Percentiles rank a stretch among this genome's conserved stretches.
Evolutionary conservation across 2,329 filamentous ascomycete genomes (phyloP).

Genomic region (Trichoderma gracile): DNA sequence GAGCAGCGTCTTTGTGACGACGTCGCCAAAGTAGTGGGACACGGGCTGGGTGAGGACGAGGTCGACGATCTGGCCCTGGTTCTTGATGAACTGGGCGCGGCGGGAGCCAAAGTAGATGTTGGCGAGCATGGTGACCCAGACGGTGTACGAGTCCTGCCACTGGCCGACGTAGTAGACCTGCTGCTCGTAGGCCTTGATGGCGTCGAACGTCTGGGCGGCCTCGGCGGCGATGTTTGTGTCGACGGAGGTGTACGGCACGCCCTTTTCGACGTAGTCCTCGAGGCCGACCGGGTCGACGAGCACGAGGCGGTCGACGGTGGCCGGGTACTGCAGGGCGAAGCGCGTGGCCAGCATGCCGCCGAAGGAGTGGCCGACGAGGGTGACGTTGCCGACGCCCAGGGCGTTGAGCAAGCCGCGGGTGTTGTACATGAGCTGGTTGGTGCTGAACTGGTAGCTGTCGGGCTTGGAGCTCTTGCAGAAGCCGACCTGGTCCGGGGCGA

Average conservation of each 20-base stretch:
- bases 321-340: slow-evolving; percentile 53
- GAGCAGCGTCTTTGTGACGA: slow-evolving; percentile 50
- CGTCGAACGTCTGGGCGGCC: slow-evolving; percentile 43
- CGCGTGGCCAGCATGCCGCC: slow-evolving; percentile 56
- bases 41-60: slow-evolving; percentile 56
- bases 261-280: slow-evolving; percentile 55
- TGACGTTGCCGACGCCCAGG: slow-evolving; percentile 46
- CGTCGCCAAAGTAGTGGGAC: slow-evolving; percentile 49
- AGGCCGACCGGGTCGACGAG: slow-evolving; percentile 54
- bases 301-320: slow-evolving; percentile 45
- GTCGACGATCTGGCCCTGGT: slow-evolving; percentile 55
- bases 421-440: slow-evolving; percentile 54
- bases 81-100: slow-evolving; percentile 46
- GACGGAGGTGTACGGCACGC: slow-evolving; percentile 49
- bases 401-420: slow-evolving; percentile 49
- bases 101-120: slow-evolving; percentile 51
- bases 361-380: slow-evolving; percentile 56
- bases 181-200: slow-evolving; percentile 50
- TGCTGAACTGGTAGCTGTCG: slow-evolving; percentile 51
- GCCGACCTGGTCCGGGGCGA: slow-evolving; percentile 56
- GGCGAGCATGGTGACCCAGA: slow-evolving; percentile 57
- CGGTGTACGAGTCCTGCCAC: slow-evolving; percentile 53
- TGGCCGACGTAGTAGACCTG: slow-evolving; percentile 50
- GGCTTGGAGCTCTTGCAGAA: slow-evolving; percentile 61
- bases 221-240: slow-evolving; percentile 44